These are phyloP conservation scores for Alnus glutinosa DNA, from an alignment of 306 rosid genomes.

Conservation along the genomic window DNA sequence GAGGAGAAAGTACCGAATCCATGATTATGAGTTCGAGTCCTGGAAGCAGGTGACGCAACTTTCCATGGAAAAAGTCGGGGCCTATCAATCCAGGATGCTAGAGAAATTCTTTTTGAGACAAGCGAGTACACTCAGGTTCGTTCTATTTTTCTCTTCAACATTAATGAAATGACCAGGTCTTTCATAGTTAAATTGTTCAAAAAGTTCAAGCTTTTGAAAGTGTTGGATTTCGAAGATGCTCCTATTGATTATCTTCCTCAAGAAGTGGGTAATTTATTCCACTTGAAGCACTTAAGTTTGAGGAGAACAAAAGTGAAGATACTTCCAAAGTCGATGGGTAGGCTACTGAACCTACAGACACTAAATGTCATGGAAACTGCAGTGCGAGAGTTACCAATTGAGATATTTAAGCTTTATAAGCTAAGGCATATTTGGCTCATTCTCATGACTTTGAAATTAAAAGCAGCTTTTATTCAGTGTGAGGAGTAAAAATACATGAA, in stretches of 20 bases:
- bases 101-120: not conserved
- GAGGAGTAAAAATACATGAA: too few species aligned
- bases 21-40: not conserved
- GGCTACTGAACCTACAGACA: constrained; percentile 7
- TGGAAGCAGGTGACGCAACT: not conserved
- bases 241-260: not conserved
- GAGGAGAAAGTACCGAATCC: not conserved
- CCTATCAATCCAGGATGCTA: not conserved
- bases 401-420: not conserved
- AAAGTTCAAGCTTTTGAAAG: not conserved
- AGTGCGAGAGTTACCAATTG: not conserved
- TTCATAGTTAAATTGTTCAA: constrained; percentile 1
- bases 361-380: not conserved
- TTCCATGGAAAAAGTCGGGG: not conserved
- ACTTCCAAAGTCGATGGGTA: constrained; percentile 1
- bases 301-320: not conserved
- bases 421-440: constrained; percentile 12
- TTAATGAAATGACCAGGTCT: not conserved
- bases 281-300: constrained; percentile 6
- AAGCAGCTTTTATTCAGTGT: not conserved
- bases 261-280: not conserved
- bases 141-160: not conserved
- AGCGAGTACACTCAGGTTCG: not conserved
- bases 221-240: constrained; percentile 9
- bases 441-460: not conserved